These are phyloP conservation scores for Erythrobasidium hasegawianum DNA, from an alignment of 1,284 basidiomycete genomes.

Conservation along the genomic window DNA sequence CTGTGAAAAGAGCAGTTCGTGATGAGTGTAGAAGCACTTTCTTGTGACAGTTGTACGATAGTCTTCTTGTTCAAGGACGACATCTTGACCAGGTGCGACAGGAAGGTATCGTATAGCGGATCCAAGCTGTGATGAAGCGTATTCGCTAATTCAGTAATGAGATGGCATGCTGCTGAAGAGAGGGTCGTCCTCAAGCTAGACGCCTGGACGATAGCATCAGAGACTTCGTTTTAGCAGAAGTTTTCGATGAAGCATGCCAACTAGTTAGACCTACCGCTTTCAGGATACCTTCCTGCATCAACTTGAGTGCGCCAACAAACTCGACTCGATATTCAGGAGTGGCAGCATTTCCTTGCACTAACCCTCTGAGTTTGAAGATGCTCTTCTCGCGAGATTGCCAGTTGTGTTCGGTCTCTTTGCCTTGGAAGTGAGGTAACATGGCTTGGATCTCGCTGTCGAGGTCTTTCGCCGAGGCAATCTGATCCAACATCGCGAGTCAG, in stretches of 20 bases:
- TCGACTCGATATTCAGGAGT: conserved; percentile 67
- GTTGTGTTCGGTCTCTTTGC: conserved; percentile 95
- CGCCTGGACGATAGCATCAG: conserved; percentile 55
- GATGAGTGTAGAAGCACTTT: conserved; percentile 65
- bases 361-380: conserved; percentile 76
- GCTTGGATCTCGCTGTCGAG: conserved; percentile 75
- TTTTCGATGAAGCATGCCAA: background rate
- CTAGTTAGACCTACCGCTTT: conserved; percentile 66
- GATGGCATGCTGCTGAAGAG: conserved; percentile 68
- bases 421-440: conserved; percentile 81
- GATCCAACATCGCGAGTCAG: conserved; percentile 39
- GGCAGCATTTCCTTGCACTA: conserved; percentile 72
- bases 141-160: conserved; percentile 72
- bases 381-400: conserved; percentile 81
- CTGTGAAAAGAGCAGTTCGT: conserved; percentile 66
- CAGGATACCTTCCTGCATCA: conserved; percentile 72
- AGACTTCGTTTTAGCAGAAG: no score
- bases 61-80: conserved; percentile 94
- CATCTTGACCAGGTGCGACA: conserved; percentile 77
- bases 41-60: conserved; percentile 78
- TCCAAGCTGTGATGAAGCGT: conserved; percentile 65
- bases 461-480: conserved; percentile 81
- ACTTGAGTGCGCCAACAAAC: conserved; percentile 71
- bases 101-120: conserved; percentile 68
- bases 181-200: conserved; percentile 88